Evolutionary conservation across 441 rosid species (phyloP), one percentile per base, ranked within the genome.

Genomic region (Theobroma grandiflorum): DNA sequence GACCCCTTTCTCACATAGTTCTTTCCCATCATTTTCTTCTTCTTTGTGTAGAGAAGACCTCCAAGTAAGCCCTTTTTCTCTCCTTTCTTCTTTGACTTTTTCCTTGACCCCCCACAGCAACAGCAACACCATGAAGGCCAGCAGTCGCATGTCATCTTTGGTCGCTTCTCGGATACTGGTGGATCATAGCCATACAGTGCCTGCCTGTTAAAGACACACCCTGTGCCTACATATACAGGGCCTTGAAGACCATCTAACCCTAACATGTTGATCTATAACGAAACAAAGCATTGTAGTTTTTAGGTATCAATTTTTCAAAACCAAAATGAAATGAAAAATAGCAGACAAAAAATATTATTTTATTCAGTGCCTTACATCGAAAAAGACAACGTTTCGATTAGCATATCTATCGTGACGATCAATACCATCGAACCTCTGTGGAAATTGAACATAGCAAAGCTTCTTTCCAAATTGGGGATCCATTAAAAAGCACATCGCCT

Each of bases 401-500:
- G 99, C 99, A 77, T 95, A 95, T 87, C 98, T 84, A 76, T 95
- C 96, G 47, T 92, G 92, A 6, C 85, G 91, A 86, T 95, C 97
- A 40, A 94, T 94, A 47, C 98, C 99, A 82, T 94, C 97, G 22
- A 95, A 95, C 79, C 99, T 91, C 82, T 94, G 99, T 49, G 99
- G 98, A 79, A 95, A 95, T 67, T 95, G 99, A 76, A 94, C 97
- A 75, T 94, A 95, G 84, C 97, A 91, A 62, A 93, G 88, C 89
- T 92, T 93, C 81, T 91, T 96, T 47, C 99, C 96, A 5, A 94
- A 88, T 76, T 90, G 94, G 10, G 98, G 99, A 81, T 95, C 99
- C 99, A 95, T 94, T 71, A 94, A 81, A 68, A 95, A 95, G 87
- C 99, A 95, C 99, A 95, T 95, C 31, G 99, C 94, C 86, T 95